phyloP scores from a whole-genome alignment of 2,329 filamentous ascomycete genomes.

The Epicoccum nigrum region DNA sequence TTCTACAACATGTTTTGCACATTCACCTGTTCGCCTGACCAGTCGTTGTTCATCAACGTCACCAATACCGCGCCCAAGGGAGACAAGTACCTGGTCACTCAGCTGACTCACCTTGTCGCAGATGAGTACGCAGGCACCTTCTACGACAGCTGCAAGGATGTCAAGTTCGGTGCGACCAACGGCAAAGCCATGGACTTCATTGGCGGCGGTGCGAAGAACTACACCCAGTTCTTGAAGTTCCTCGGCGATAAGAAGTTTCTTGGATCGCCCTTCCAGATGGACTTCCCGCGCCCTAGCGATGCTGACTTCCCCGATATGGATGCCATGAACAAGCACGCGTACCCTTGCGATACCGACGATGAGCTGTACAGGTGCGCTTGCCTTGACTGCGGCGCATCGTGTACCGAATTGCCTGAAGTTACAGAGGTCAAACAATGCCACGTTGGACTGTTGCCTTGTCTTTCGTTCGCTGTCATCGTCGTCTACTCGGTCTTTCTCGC shows the following conservation, averaged over 20 bases:
- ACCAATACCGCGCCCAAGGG: slow-evolving; percentile 71
- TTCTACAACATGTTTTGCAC: slow-evolving; percentile 99
- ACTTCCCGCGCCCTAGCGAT: slow-evolving; percentile 71
- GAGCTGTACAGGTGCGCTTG: slow-evolving; percentile 88
- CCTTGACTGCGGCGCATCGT: slow-evolving; percentile 87
- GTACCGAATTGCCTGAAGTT: slow-evolving; percentile 81
- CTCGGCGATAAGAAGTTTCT: slow-evolving; percentile 88
- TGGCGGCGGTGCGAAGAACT: slow-evolving; percentile 91
- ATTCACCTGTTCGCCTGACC: slow-evolving; percentile 96
- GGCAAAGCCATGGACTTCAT: slow-evolving; percentile 95
- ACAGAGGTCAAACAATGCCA: slow-evolving; percentile 72
- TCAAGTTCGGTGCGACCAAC: slow-evolving; percentile 96
- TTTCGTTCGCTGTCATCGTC: slow-evolving; percentile 91
- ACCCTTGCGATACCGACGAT: slow-evolving; percentile 89
- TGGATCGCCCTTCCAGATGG: slow-evolving; percentile 97
- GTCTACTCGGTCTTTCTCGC: slow-evolving; percentile 79
- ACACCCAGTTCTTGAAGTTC: slow-evolving; percentile 85
- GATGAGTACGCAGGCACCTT: slow-evolving; percentile 84
- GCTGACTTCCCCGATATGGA: slow-evolving; percentile 73
- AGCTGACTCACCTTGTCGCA: slow-evolving; percentile 88
- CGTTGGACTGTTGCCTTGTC: slow-evolving; percentile 86
- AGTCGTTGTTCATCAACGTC: slow-evolving; percentile 93
- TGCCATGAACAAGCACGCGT: slow-evolving; percentile 72
- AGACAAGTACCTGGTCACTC: slow-evolving; percentile 74
- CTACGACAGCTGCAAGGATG: slow-evolving; percentile 97